Percentiles rank a stretch among this genome's conserved stretches.
Conservation (phyloP, 176 grass and related monocot species). For the Cocos nucifera region DNA sequence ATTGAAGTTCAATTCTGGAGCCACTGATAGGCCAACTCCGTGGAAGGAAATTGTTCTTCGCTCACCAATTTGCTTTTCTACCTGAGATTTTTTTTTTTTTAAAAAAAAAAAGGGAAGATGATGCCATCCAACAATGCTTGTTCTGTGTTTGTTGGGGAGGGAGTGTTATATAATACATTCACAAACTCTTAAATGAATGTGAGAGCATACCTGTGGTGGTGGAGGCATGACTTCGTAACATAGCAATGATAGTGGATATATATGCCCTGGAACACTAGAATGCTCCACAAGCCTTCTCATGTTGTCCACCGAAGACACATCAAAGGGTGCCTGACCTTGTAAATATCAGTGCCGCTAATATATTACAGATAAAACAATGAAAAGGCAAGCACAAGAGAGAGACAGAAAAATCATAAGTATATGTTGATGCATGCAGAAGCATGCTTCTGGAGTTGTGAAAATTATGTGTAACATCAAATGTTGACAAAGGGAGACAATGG, state of each 20-base stretch:
- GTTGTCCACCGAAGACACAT: conserved; percentile 81
- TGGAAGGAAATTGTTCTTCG: conserved; percentile 79
- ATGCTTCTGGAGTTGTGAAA: no score
- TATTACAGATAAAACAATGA: conserved; percentile 1
- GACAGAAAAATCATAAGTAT: no score
- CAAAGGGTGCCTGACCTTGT: conserved; percentile 75
- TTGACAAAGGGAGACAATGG: no score
- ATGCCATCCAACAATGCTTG: background rate
- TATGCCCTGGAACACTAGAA: conserved; percentile 62
- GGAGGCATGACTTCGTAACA: conserved; percentile 98
- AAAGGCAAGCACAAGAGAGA: conserved; percentile 1
- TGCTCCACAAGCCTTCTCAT: conserved; percentile 97
- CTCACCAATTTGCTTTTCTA: conserved; percentile 97
- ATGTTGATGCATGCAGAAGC: no score
- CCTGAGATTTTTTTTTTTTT: conserved; percentile 18
- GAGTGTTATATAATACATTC: no score
- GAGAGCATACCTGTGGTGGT: conserved; percentile 49
- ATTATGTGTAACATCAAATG: no score
- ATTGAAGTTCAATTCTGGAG: conserved; percentile 64
- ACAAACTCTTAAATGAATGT: no score
- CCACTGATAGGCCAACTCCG: conserved; percentile 73
- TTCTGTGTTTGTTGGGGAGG: no score
- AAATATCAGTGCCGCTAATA: conserved; percentile 31
- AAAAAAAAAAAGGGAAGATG: background rate
- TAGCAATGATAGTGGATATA: conserved; percentile 84